Conservation (phyloP, 441 rosid species). For the Populus trichocarpa region DNA sequence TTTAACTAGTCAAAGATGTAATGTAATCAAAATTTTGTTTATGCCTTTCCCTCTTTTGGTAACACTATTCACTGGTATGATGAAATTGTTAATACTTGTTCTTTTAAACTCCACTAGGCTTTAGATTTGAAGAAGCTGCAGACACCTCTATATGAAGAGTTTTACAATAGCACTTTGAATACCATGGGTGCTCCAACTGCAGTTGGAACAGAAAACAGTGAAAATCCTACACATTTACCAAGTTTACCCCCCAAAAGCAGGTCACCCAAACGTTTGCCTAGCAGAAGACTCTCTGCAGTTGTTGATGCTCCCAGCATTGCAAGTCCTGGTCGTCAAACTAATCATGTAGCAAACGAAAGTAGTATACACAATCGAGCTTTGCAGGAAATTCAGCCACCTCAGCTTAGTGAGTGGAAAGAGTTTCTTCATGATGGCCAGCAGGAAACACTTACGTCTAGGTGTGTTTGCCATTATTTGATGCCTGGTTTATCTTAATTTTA, state of each 20-base stretch:
- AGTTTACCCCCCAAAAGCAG: slow-evolving; percentile 70
- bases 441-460: slow-evolving; percentile 56
- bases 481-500: slow-evolving; percentile 1
- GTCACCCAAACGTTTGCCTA: slow-evolving; percentile 71
- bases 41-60: neutral
- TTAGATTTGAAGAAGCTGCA: slow-evolving; percentile 86
- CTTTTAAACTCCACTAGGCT: slow-evolving; percentile 48
- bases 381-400: slow-evolving; percentile 62
- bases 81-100: slow-evolving; percentile 2
- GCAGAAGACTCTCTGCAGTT: slow-evolving; percentile 70
- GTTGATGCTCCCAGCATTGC: slow-evolving; percentile 34
- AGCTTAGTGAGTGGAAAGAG: slow-evolving; percentile 42
- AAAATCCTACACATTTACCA: slow-evolving; percentile 40
- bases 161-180: slow-evolving; percentile 57
- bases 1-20: neutral
- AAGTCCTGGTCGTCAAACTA: slow-evolving; percentile 35
- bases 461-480: slow-evolving; percentile 15
- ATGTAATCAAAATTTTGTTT: neutral
- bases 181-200: slow-evolving; percentile 44
- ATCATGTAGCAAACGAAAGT: slow-evolving; percentile 35
- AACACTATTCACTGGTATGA: neutral
- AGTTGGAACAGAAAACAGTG: slow-evolving; percentile 32
- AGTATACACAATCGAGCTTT: slow-evolving; percentile 35
- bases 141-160: slow-evolving; percentile 87
- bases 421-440: slow-evolving; percentile 30